Evolutionary conservation across 129 eudicot genomes (phyloP), one percentile per base, ranked within the genome.

Genomic region (Centella asiatica): DNA sequence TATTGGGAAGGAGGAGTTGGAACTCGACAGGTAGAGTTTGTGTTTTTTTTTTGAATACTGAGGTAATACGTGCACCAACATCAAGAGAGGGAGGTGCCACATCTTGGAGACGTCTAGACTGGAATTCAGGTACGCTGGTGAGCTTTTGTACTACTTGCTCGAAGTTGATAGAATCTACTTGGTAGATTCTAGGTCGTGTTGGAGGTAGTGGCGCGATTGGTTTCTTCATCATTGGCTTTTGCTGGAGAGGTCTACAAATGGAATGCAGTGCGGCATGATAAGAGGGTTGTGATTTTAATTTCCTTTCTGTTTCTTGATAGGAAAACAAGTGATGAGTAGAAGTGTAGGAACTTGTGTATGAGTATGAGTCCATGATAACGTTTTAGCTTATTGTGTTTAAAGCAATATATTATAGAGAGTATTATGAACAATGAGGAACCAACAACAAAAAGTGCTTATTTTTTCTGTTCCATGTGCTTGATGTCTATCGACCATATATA

Each of bases 141-240:
- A 89, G 95, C 74, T 24, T 55, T 45, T 82, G 97, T 54, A 89
- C 97, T 3, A 74, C 85, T 34, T 82, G 74, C 52, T 73, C 78
- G 81, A 89, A 89, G 25, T 89, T 62, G 2, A 37, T 50, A 0
- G 88, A 54, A 11, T 85, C 76, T 15, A 89, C 85, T 6, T 77
- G 80, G 80, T 89, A 89, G 23, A 89, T 66, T 59, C 59, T 82
- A 0, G 95, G 81, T 2, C 76, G 89, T 14, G 77, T 76, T 25
- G 84, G 85, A 0, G 87, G 84, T 24, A 82, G 63, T 4, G 95
- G 95, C 2, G 95, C 88, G 2, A 85, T 85, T 17, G 77, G 86
- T 13, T 76, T 77, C 63, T 85, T 85, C 46, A 32, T 71, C 42
- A 51, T 53, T 27, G 72, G 74, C 60, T 76, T 79, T 10, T 63